Base-by-base conservation (phyloP, 768 basidiomycete species). In the Polyporus arcularius region DNA sequence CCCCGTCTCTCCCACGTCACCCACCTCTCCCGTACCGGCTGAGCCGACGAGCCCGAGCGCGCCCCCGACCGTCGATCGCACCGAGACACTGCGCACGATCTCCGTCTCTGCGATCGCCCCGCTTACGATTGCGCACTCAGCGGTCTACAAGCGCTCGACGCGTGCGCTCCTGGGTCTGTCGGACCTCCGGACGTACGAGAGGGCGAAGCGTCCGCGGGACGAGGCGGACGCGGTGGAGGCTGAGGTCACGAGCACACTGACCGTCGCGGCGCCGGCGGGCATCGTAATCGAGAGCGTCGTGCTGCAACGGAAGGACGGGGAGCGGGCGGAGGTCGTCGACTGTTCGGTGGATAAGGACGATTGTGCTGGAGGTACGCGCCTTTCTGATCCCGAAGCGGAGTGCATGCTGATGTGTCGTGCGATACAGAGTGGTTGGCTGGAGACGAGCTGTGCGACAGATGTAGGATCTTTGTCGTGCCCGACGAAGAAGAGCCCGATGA, bases 71-170 rank as follows among this genome's bases (percentile, higher is more conserved):
- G 53, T 64, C 18, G 71, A 77, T 30, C 70, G 72, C 31, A 85
- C 80, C 59, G 94, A 96, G 69, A 80, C 81, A 0, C 75, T 91
- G 49, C 82, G 80, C 60, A 88, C 91, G 10, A 70, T 96, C 14
- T 72, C 79, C 5, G 80, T 98, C 14, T 84, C 88, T 2, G 85
- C 87, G 0, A 75, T 85, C n/a, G 78, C 80, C 5, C 84, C 92
- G 0, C 79, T 97, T 58, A 76, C 76, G 39, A 73, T 81, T 16
- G 75, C 71, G 2, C 85, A 86, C 63, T 76, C 78, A 7, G 80
- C 89, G 10, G 71, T 70, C 1, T 94, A 92, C 64, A 72, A 75
- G 55, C 77, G 82, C 40, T 68, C 79, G 39, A 65, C 77, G 31
- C 68, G 70, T 15, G 64, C 78, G 0, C 78, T 78, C 65, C 74